Conservation (phyloP, 805 yeast species). For the Wickerhamomyces queroliae region DNA sequence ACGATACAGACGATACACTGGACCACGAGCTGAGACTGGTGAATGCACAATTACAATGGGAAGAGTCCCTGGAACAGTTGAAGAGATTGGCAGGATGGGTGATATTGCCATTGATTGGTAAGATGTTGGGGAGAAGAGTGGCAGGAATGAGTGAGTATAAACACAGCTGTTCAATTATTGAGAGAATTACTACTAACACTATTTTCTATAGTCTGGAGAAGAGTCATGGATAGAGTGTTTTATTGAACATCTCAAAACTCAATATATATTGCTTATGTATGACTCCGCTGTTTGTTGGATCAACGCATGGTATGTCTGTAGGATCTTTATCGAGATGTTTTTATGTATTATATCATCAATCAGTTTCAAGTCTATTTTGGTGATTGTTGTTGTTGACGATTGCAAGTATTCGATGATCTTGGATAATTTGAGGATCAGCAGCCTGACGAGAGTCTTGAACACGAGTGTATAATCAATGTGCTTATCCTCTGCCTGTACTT, state of each 20-base stretch:
- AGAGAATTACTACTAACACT: conserved; percentile 4
- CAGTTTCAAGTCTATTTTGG: conserved; percentile 10
- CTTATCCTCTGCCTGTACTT: background rate
- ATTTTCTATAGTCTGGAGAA: conserved; percentile 14
- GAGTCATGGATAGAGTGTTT: conserved; percentile 13
- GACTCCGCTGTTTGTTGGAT: conserved; percentile 1
- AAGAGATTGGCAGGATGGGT: conserved; percentile 53
- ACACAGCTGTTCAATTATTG: background rate
- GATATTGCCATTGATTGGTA: conserved; percentile 61
- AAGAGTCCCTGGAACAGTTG: conserved; percentile 57
- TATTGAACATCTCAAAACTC: background rate
- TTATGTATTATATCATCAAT: conserved; percentile 17
- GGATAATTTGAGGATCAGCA: conserved; percentile 12
- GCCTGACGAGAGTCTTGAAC: conserved; percentile 10
- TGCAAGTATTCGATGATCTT: conserved; percentile 5
- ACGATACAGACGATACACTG: conserved; percentile 11
- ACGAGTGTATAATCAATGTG: conserved; percentile 12
- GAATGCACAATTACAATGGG: conserved; percentile 69
- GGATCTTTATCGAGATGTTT: conserved; percentile 13
- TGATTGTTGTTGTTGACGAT: background rate
- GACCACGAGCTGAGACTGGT: conserved; percentile 22
- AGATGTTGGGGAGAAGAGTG: conserved; percentile 56
- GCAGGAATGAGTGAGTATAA: conserved; percentile 30
- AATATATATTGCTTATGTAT: background rate
- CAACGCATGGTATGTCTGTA: conserved; percentile 17